Conservation (phyloP, 2,329 filamentous ascomycete genomes). For the Lanzia echinophila region DNA sequence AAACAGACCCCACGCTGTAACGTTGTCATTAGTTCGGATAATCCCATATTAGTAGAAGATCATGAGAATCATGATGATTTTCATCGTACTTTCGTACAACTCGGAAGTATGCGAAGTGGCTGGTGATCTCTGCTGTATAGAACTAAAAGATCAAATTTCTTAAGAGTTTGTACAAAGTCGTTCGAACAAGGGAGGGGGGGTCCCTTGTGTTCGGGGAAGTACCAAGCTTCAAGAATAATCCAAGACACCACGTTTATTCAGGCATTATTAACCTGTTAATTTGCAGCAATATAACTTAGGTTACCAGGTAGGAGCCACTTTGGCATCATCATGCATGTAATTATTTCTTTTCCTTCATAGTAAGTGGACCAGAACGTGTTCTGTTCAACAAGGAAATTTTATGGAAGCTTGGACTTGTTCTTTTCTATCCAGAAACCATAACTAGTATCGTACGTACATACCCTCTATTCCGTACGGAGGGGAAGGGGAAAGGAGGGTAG, state of each 20-base stretch:
- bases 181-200: background rate
- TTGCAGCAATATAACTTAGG: conserved; percentile 5
- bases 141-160: no score
- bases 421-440: background rate
- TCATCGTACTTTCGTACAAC: background rate
- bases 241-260: conserved; percentile 18
- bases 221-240: conserved; percentile 14
- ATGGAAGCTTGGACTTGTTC: conserved; percentile 17
- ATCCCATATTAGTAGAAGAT: no score
- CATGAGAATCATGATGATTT: background rate
- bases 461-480: no score
- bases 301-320: conserved; percentile 14
- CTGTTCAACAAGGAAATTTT: conserved; percentile 6
- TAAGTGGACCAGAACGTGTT: background rate
- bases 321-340: conserved; percentile 23
- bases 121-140: background rate
- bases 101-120: background rate
- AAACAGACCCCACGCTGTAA: no score
- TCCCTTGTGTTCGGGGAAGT: conserved; percentile 4
- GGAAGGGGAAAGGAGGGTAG: no score
- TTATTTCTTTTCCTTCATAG: conserved; percentile 6
- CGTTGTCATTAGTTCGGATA: no score
- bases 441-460: no score
- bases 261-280: conserved; percentile 10
- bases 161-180: background rate